Evolutionary conservation across 768 basidiomycete species (phyloP).

Genomic region (Daedaleopsis nitida): DNA sequence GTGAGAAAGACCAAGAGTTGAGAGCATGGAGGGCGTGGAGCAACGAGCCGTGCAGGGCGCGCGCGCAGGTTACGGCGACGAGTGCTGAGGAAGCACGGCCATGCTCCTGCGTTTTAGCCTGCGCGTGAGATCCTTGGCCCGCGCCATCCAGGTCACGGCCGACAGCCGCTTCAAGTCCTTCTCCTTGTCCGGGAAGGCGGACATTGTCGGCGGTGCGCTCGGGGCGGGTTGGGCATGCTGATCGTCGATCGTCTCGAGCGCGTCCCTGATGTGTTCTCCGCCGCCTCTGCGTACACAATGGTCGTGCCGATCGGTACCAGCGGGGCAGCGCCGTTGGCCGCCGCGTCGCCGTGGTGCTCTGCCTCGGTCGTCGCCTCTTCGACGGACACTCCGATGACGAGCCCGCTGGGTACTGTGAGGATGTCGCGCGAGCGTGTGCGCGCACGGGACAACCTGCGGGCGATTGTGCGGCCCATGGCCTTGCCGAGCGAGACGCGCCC

Average conservation of each 20-base stretch:
- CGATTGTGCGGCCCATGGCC: constrained; percentile 26
- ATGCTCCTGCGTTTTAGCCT: constrained; percentile 26
- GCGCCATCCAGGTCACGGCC: constrained; percentile 21
- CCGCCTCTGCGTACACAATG: constrained; percentile 9
- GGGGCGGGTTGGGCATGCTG: constrained; percentile 15
- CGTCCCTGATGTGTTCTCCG: neutral
- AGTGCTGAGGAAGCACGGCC: constrained; percentile 19
- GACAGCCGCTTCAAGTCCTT: constrained; percentile 11
- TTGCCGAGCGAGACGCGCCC: constrained; percentile 27
- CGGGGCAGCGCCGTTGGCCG: neutral
- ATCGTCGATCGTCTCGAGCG: constrained; percentile 21
- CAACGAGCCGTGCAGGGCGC: neutral
- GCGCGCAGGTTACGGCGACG: constrained; percentile 2
- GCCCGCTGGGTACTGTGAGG: constrained; percentile 8
- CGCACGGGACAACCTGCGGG: constrained; percentile 30
- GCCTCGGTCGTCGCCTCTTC: constrained; percentile 29
- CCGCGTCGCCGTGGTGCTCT: constrained; percentile 12
- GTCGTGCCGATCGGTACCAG: constrained; percentile 13
- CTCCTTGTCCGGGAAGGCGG: neutral
- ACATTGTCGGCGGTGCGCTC: neutral
- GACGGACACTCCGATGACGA: constrained; percentile 31
- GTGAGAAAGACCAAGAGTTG: neutral
- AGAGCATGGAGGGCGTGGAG: constrained; percentile 11
- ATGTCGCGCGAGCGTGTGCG: constrained; percentile 24
- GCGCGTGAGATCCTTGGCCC: constrained; percentile 28